Base-by-base conservation (phyloP, 2,329 filamentous ascomycete species). In the Cercospora zeae-maydis region DNA sequence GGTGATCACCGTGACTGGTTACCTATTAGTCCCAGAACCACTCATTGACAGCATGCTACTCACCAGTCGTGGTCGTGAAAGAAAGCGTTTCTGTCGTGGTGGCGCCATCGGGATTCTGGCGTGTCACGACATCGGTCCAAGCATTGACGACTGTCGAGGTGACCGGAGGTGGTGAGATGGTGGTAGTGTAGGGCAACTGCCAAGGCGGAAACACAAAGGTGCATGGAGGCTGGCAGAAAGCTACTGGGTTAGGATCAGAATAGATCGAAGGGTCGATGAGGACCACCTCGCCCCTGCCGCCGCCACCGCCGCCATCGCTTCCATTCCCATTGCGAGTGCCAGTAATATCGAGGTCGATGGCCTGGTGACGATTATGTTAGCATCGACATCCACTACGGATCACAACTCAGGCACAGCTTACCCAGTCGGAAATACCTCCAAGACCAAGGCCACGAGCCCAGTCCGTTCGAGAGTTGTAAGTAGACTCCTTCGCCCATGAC, bases 401-500 rank as follows among this genome's bases (percentile, higher is more conserved):
- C 16, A 42, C 37, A 42, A 42, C 2, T 42, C n/a, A 19, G n/a
- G 16, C n/a, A 14, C 16, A 42, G 37, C 37, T 42, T 42, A 42
- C 76, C 77, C 76, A 79, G 63, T 78, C 76, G 2, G 67, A 67
- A 2, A 63, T 73, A 8, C 76, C 76, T 9, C 64, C 71, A 62
- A 76, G 74, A 61, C 74, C 74, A 49, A 71, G 66, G 0, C 57
- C 27, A 8, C 70, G 62, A 45, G 69, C 71, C 14, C 49, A 57
- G 4, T 58, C 63, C 2, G 49, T 58, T 2, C 75, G 71, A 4
- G 16, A 31, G 2, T 54, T 33, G 33, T 76, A 74, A 24, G 64
- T 72, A 1, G 66, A 57, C 5, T 68, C 61, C 39, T 34, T 60
- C 66, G 72, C 72, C 14, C 61, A 74, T 1, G 67, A 62, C 0